Evolutionary conservation across 1,139 yeast species (phyloP).

Genomic region (Tardiomyces digboiensis): DNA sequence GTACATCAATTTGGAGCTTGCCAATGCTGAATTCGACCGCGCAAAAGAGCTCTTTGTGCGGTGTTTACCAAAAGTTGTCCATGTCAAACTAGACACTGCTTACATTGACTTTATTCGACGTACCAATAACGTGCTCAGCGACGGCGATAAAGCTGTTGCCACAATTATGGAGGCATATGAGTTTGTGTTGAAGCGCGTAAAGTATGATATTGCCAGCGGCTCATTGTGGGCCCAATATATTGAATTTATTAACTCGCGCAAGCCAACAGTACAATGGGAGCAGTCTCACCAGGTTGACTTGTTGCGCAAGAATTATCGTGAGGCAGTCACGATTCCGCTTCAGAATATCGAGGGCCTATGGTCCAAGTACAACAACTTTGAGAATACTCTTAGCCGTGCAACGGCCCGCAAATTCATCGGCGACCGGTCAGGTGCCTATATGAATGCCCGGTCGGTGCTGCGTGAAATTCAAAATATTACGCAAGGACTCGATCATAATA

Average conservation of each 20-base stretch:
- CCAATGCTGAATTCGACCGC: constrained; percentile 55
- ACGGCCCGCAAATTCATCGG: constrained; percentile 83
- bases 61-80: constrained; percentile 49
- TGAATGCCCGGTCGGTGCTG: constrained; percentile 77
- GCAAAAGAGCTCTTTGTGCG: constrained; percentile 58
- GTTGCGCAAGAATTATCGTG: constrained; percentile 65
- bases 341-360: constrained; percentile 68
- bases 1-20: constrained; percentile 61
- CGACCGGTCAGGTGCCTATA: constrained; percentile 77
- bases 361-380: constrained; percentile 78
- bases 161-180: constrained; percentile 77
- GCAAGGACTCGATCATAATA: constrained; percentile 34
- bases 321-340: constrained; percentile 63
- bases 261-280: constrained; percentile 77
- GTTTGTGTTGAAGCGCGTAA: constrained; percentile 69
- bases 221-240: constrained; percentile 77
- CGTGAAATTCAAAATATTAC: constrained; percentile 60
- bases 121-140: constrained; percentile 61
- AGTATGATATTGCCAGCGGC: constrained; percentile 66
- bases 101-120: constrained; percentile 69
- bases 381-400: constrained; percentile 59
- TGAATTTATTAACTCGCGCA: constrained; percentile 70
- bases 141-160: constrained; percentile 77
- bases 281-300: constrained; percentile 75
- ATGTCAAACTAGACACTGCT: constrained; percentile 59